These are phyloP conservation scores for Paspalum notatum DNA, from an alignment of 176 grass and related monocot species.

Conservation along the genomic window DNA sequence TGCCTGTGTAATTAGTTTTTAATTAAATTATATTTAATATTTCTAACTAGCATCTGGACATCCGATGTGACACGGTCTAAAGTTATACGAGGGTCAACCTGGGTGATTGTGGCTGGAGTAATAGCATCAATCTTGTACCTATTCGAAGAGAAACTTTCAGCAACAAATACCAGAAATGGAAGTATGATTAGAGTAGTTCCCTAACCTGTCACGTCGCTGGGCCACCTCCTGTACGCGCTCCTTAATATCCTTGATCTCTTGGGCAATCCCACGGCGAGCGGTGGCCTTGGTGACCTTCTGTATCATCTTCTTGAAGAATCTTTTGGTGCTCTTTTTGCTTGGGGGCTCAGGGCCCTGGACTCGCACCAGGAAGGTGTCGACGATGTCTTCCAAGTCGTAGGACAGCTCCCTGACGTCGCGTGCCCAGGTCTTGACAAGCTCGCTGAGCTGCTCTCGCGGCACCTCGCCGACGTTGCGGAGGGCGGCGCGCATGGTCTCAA, in stretches of 20 bases:
- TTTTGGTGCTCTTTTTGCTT: neutral
- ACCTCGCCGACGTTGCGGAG: neutral
- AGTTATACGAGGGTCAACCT: neutral
- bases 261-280: neutral
- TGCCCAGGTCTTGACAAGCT: conserved; percentile 7
- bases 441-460: neutral
- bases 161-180: too few species aligned
- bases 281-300: neutral
- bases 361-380: neutral
- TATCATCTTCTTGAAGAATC: neutral
- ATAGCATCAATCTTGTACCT: neutral
- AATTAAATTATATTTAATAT: too few species aligned
- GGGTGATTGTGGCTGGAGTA: neutral
- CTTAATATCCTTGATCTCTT: neutral
- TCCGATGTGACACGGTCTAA: too few species aligned
- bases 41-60: too few species aligned
- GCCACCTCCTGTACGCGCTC: neutral
- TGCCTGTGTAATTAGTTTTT: too few species aligned
- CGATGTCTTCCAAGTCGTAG: neutral
- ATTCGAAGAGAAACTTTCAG: neutral
- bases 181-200: neutral
- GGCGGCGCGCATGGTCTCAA: neutral
- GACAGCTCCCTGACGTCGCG: neutral
- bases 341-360: neutral
- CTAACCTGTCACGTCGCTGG: neutral